These are phyloP conservation scores for Clonostachys rosea DNA, from an alignment of 2,329 filamentous ascomycete genomes.

Conservation along the genomic window DNA sequence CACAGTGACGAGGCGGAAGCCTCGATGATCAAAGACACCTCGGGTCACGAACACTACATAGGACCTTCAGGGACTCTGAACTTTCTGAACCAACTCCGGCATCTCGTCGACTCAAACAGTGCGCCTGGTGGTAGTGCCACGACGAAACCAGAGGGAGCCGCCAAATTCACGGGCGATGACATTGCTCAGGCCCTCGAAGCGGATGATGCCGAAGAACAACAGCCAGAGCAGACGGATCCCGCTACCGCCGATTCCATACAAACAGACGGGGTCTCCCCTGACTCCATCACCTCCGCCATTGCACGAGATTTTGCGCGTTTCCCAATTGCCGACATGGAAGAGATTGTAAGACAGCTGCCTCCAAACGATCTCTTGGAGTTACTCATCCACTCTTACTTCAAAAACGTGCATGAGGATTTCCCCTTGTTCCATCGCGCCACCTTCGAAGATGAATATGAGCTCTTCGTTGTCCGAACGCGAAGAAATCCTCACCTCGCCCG, in stretches of 20 bases:
- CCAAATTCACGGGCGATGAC: slow-evolving; percentile 3
- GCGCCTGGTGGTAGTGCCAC: background rate
- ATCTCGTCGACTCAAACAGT: slow-evolving; percentile 13
- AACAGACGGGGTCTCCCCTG: slow-evolving; percentile 10
- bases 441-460: slow-evolving; percentile 26
- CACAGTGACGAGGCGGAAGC: slow-evolving; percentile 11
- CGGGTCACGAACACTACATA: slow-evolving; percentile 27
- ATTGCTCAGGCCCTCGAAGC: slow-evolving; percentile 16
- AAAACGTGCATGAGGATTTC: slow-evolving; percentile 25
- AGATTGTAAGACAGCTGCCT: slow-evolving; percentile 17
- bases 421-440: slow-evolving; percentile 25
- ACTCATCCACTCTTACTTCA: slow-evolving; percentile 26
- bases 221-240: background rate
- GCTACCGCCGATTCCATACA: background rate
- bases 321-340: slow-evolving; percentile 15
- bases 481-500: background rate
- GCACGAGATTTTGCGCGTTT: slow-evolving; percentile 18
- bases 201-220: slow-evolving; percentile 4
- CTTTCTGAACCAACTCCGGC: slow-evolving; percentile 25
- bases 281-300: slow-evolving; percentile 15
- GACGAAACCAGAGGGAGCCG: background rate
- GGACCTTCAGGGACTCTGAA: slow-evolving; percentile 27
- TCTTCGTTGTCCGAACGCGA: slow-evolving; percentile 14
- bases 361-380: slow-evolving; percentile 16
- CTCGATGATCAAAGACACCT: slow-evolving; percentile 21